Conservation (phyloP, 768 basidiomycete genomes). For the Hebeloma cylindrosporum region DNA sequence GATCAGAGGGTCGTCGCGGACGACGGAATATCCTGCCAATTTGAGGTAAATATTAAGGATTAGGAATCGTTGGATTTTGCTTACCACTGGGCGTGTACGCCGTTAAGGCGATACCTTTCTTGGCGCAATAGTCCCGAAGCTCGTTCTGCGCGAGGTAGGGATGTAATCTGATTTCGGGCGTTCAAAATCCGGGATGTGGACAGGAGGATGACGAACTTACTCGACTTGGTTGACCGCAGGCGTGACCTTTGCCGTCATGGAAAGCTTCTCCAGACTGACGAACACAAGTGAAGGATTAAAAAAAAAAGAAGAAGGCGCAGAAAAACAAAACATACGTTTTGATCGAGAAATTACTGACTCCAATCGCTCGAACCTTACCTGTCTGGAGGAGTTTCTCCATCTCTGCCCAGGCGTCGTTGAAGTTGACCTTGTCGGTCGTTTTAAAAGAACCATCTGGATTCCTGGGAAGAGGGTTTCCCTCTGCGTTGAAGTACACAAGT, state of each 20-base stretch:
- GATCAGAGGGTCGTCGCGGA: conserved; percentile 47
- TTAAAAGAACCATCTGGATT: conserved; percentile 37
- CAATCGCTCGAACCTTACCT: conserved; percentile 50
- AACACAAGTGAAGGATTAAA: not conserved
- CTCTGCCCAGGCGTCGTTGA: conserved; percentile 49
- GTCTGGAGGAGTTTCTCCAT: conserved; percentile 49
- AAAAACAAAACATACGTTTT: conserved; percentile 38
- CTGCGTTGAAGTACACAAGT: conserved; percentile 1
- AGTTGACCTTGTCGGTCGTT: conserved; percentile 29
- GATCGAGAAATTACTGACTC: conserved; percentile 61
- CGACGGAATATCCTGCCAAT: conserved; percentile 38
- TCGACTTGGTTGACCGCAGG: conserved; percentile 53
- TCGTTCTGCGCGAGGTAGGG: conserved; percentile 53
- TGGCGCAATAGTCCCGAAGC: conserved; percentile 44
- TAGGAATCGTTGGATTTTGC: not conserved
- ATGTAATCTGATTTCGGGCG: conserved; percentile 37
- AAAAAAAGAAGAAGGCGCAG: not conserved
- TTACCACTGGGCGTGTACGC: conserved; percentile 52
- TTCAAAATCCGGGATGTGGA: not conserved
- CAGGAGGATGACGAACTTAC: conserved; percentile 23
- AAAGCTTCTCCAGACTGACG: conserved; percentile 37
- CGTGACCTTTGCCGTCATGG: conserved; percentile 41
- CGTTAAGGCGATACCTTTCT: conserved; percentile 48
- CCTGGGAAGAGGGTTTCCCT: conserved; percentile 19
- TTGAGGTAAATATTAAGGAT: too few relatives aligned